These are phyloP conservation scores for Melocanna baccifera DNA, from an alignment of 176 grass and related monocot species.

Conservation along the genomic window DNA sequence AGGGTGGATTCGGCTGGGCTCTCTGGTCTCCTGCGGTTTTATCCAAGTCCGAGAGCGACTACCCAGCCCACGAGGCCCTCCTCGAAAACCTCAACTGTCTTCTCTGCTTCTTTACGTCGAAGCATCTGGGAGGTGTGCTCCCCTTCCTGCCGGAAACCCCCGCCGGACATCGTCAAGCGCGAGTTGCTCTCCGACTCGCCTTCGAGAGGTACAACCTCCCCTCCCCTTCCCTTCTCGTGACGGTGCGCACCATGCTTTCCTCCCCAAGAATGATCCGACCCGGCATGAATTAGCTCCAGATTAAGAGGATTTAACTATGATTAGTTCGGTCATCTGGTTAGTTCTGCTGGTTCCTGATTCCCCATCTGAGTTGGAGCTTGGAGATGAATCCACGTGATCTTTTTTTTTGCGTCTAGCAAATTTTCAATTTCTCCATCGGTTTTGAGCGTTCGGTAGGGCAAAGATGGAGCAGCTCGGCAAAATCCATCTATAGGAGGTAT, in stretches of 20 bases:
- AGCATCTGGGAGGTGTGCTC: not conserved
- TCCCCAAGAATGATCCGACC: not conserved
- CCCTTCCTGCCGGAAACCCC: not conserved
- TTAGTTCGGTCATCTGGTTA: not conserved
- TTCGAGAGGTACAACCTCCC: not conserved
- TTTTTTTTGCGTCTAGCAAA: too few relatives aligned
- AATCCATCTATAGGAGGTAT: not conserved
- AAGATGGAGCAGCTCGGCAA: not conserved
- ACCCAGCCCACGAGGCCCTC: not conserved
- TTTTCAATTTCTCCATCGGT: not conserved
- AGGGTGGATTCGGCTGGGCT: too few relatives aligned
- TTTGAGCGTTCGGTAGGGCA: not conserved
- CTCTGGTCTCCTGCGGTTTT: too few relatives aligned
- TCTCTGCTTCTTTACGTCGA: not conserved
- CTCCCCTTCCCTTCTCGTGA: not conserved
- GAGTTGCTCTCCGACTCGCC: not conserved
- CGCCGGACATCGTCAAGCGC: not conserved
- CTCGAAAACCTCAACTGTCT: too few relatives aligned
- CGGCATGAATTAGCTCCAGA: not conserved
- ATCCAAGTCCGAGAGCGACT: too few relatives aligned
- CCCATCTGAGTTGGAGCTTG: not conserved
- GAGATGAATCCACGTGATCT: not conserved
- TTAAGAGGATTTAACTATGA: not conserved
- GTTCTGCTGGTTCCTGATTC: not conserved
- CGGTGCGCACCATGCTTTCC: not conserved